These are phyloP conservation scores for Exophiala calicioides DNA, from an alignment of 2,329 filamentous ascomycete genomes.

Conservation along the genomic window DNA sequence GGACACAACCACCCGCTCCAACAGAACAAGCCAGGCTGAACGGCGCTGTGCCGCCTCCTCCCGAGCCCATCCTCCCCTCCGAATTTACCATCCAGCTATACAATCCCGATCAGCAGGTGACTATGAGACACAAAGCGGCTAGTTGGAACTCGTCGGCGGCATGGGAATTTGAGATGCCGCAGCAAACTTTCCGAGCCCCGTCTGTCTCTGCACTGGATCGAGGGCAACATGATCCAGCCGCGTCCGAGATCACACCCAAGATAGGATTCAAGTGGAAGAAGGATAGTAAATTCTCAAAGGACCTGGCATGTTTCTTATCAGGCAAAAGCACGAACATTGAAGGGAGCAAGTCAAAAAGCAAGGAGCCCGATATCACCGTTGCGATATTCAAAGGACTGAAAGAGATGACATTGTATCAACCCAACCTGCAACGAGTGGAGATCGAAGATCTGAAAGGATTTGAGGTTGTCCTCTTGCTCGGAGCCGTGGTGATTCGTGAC, in stretches of 20 bases:
- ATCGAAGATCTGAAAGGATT: conserved; percentile 92
- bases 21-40: conserved; percentile 74
- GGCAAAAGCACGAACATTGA: conserved; percentile 67
- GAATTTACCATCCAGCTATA: conserved; percentile 86
- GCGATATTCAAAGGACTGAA: conserved; percentile 76
- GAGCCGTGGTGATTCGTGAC: conserved; percentile 62
- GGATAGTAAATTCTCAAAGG: conserved; percentile 80
- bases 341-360: conserved; percentile 71
- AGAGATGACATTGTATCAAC: conserved; percentile 87
- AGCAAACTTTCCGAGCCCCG: conserved; percentile 78
- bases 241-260: conserved; percentile 63
- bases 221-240: conserved; percentile 62
- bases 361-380: conserved; percentile 94
- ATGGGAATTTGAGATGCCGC: conserved; percentile 93
- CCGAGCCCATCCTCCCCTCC: conserved; percentile 72
- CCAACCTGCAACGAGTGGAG: conserved; percentile 85
- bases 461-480: conserved; percentile 73
- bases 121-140: conserved; percentile 66
- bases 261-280: conserved; percentile 86
- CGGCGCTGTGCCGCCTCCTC: conserved; percentile 64
- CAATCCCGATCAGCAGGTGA: conserved; percentile 83
- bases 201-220: conserved; percentile 77
- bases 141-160: conserved; percentile 77
- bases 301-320: conserved; percentile 84
- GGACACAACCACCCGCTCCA: conserved; percentile 79